Evolutionary conservation across 1,139 yeast species (phyloP), one percentile per base, ranked within the genome.

Genomic region (Arxiozyma bovina): DNA sequence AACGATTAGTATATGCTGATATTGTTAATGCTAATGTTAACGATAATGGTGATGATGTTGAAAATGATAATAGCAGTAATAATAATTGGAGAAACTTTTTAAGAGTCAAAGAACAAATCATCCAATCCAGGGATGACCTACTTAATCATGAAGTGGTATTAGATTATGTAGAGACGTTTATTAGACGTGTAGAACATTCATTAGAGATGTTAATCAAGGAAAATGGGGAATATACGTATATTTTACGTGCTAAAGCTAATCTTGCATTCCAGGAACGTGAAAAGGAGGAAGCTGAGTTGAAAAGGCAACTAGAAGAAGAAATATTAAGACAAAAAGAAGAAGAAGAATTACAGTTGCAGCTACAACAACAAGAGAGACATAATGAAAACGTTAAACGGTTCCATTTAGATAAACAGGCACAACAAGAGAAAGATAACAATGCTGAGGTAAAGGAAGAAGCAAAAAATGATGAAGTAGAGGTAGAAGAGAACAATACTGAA

Each of bases 231-330:
- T 85, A 82, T 66, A 73, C 88, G 61, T 81, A 83, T 56, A 78
- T 87, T 52, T 75, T 85, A 56, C 78, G 96, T 64, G 91, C 95
- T 17, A 80, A 83, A 67, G 95, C 96, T 21, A 91, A 90, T 65
- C 72, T 87, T 48, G 85, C 85, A 20, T 85, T 87, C 69, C 96
- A 89, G 71, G 73, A 75, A 57, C 80, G 94, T 61, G 91, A 86
- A 67, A 76, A 71, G 18, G 61, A 58, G 45, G 75, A 71, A 53
- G 51, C 51, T 48, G 51, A 50, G 4, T 56, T 34, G 51, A 51
- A 43, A 23, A 40, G 43, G 41, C 54, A 55, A 21, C 50, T 59
- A 38, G 50, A 54, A 38, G 53, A 50, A 45, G 54, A 52, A 30
- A n/a, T n/a, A 12, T 46, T 46, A 25, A 46, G n/a, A 27, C 34